Evolutionary conservation across 352 stramenopile genomes (phyloP).

Genomic region (Phytophthora colocasiae): DNA sequence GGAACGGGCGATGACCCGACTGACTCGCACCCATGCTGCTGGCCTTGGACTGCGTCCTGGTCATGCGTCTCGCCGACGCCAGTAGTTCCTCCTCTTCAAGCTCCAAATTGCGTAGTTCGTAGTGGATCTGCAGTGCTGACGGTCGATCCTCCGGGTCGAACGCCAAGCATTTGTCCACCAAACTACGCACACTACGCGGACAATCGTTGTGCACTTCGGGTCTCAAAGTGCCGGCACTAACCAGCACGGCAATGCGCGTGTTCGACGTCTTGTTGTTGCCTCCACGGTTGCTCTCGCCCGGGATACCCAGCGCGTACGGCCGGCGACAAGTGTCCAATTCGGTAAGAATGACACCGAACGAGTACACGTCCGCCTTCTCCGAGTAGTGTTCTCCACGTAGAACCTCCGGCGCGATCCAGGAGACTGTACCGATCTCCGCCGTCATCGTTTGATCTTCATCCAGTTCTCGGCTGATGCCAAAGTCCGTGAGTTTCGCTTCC

Average conservation of each 20-base stretch:
- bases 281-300: conserved; percentile 32
- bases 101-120: conserved; percentile 59
- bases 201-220: conserved; percentile 60
- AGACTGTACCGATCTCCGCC: conserved; percentile 62
- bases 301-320: conserved; percentile 33
- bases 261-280: conserved; percentile 44
- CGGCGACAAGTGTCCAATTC: conserved; percentile 58
- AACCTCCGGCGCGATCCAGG: conserved; percentile 78
- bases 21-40: conserved; percentile 19
- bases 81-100: conserved; percentile 30
- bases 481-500: conserved; percentile 64
- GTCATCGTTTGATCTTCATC: conserved; percentile 49
- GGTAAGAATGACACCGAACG: conserved; percentile 66
- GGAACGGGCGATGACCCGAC: conserved; percentile 22
- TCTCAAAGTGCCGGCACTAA: conserved; percentile 54
- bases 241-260: conserved; percentile 61
- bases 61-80: conserved; percentile 35
- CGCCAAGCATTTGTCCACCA: conserved; percentile 63
- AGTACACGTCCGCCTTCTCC: conserved; percentile 80
- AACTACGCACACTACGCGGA: conserved; percentile 46
- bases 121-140: conserved; percentile 74
- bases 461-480: conserved; percentile 55
- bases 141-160: conserved; percentile 61
- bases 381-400: conserved; percentile 66
- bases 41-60: conserved; percentile 27